phyloP scores from a whole-genome alignment of 1,139 yeast species.

The Taphrina communis region DNA sequence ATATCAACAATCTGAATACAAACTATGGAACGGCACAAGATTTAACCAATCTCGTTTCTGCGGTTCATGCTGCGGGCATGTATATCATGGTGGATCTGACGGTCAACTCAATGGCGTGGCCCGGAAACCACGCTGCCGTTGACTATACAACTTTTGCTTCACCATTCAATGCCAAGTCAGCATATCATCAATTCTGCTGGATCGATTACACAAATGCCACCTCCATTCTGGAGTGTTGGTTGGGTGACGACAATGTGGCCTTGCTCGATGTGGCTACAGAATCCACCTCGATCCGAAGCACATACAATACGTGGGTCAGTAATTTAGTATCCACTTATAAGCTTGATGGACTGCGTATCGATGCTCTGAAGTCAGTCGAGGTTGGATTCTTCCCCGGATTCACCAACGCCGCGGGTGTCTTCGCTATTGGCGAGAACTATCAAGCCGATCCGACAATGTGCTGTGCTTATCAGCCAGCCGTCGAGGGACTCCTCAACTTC shows the following conservation, averaged over 20 bases:
- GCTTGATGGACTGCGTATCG: conserved; percentile 44
- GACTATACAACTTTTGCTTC: conserved; percentile 33
- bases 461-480: conserved; percentile 41
- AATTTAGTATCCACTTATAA: conserved; percentile 31
- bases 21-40: conserved; percentile 43
- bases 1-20: conserved; percentile 40
- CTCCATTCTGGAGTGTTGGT: conserved; percentile 43
- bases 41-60: conserved; percentile 38
- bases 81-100: conserved; percentile 44
- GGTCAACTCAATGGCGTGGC: conserved; percentile 42
- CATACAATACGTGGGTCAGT: conserved; percentile 35
- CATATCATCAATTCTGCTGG: conserved; percentile 42
- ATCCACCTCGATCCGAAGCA: conserved; percentile 21
- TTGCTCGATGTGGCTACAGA: conserved; percentile 42
- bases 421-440: conserved; percentile 43
- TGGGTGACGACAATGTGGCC: conserved; percentile 40
- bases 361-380: conserved; percentile 42
- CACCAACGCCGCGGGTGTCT: conserved; percentile 41
- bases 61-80: conserved; percentile 43
- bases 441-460: conserved; percentile 37
- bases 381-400: conserved; percentile 40
- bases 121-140: conserved; percentile 22
- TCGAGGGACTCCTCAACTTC: conserved; percentile 43
- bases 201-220: conserved; percentile 42
- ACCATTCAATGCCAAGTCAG: conserved; percentile 41